Evolutionary conservation across 164 flowering plant species (phyloP).

Genomic region (Vitis riparia): DNA sequence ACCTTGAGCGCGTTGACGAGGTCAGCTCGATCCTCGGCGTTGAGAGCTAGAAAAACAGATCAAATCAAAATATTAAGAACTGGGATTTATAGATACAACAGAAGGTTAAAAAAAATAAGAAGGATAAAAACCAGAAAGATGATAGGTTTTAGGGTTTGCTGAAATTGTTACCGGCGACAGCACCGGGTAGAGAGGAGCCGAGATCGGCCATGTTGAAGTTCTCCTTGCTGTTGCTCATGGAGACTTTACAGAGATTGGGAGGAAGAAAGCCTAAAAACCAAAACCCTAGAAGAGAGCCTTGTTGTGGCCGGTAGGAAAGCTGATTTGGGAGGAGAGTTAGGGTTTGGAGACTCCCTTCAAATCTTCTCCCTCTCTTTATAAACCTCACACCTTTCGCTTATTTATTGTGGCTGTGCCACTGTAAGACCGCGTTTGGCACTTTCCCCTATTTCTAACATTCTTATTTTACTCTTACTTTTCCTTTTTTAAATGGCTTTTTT

Average conservation of each 20-base stretch:
- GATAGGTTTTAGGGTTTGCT: not conserved
- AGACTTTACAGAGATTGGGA: not conserved
- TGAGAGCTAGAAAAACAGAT: slow-evolving; percentile 41
- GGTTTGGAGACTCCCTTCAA: slow-evolving; percentile 10
- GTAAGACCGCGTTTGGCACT: too few relatives aligned
- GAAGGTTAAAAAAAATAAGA: not conserved
- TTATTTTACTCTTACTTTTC: too few relatives aligned
- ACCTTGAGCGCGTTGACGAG: slow-evolving; percentile 73
- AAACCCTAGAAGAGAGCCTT: slow-evolving; percentile 26
- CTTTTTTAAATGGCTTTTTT: too few relatives aligned
- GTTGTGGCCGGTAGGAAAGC: too few relatives aligned
- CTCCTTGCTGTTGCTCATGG: slow-evolving; percentile 47
- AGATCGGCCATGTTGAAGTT: slow-evolving; percentile 56
- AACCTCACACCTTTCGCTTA: slow-evolving; percentile 12
- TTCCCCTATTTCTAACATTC: too few relatives aligned
- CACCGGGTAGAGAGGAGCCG: slow-evolving; percentile 29
- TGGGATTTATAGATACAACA: not conserved
- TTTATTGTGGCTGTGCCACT: not conserved
- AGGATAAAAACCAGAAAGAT: not conserved
- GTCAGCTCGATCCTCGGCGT: slow-evolving; percentile 52
- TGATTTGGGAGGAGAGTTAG: not conserved
- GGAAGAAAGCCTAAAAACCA: slow-evolving; percentile 3
- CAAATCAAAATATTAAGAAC: not conserved
- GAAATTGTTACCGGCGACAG: slow-evolving; percentile 19
- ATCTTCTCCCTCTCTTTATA: slow-evolving; percentile 10